Percentiles rank a stretch among this genome's conserved stretches.
Evolutionary conservation across 768 basidiomycete genomes (phyloP).

Genomic region (Gelatoporia subvermispora): DNA sequence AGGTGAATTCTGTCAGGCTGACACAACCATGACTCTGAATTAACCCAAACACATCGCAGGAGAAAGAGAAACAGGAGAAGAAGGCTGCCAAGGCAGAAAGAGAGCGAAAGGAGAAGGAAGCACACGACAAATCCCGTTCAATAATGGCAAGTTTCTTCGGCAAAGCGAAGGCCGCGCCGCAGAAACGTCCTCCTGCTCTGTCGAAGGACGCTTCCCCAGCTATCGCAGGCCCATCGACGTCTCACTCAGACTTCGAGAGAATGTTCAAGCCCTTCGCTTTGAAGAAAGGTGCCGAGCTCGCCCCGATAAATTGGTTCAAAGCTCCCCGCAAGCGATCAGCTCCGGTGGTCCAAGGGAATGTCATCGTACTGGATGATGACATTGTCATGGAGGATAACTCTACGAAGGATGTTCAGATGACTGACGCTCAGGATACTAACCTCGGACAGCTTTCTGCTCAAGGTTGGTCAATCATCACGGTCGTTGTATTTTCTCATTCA

Average conservation of each 20-base stretch:
- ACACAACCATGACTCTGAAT: not conserved
- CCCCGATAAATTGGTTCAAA: constrained; percentile 69
- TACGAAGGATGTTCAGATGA: constrained; percentile 21
- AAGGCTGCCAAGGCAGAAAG: constrained; percentile 65
- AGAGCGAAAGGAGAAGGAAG: constrained; percentile 67
- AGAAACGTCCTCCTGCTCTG: constrained; percentile 17
- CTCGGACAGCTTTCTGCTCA: constrained; percentile 28
- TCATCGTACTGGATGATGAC: constrained; percentile 57
- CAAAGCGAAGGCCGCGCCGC: constrained; percentile 43
- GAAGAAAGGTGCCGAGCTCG: constrained; percentile 70
- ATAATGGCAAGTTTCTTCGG: constrained; percentile 78
- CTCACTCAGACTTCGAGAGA: constrained; percentile 62
- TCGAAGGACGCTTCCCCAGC: constrained; percentile 18
- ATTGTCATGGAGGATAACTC: constrained; percentile 3
- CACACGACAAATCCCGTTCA: constrained; percentile 66
- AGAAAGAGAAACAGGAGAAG: constrained; percentile 64
- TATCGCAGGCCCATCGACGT: constrained; percentile 29
- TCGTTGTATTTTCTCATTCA: not conserved
- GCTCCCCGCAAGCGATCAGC: constrained; percentile 24
- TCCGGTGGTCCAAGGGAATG: constrained; percentile 29
- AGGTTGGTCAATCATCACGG: constrained; percentile 29
- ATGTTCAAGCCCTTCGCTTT: constrained; percentile 76
- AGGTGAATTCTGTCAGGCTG: constrained; percentile 32
- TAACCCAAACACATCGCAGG: constrained; percentile 33
- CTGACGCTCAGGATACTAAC: constrained; percentile 10